A percentile compares a stretch with the other conserved stretches of the same genome.
Evolutionary conservation across 257 asterid species (phyloP).

Genomic region (Solanum bukasovii): DNA sequence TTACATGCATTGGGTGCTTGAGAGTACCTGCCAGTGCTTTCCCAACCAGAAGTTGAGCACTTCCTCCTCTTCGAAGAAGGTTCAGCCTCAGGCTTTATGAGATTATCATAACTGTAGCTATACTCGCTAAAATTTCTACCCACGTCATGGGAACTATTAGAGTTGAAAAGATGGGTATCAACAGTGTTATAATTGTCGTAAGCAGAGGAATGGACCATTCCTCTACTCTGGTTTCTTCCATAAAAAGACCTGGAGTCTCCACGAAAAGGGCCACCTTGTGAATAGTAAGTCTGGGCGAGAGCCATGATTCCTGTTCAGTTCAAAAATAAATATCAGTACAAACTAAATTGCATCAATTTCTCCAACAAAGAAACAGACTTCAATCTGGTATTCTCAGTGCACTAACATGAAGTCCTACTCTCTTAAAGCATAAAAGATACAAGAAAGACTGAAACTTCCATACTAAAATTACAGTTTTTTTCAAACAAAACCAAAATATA

Average conservation of each 20-base stretch:
- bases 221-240: constrained; percentile 30
- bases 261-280: constrained; percentile 36
- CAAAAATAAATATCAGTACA: not conserved
- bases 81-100: constrained; percentile 27
- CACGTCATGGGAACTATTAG: constrained; percentile 7
- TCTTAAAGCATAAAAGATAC: not conserved
- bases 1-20: constrained; percentile 22
- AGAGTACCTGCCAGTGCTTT: constrained; percentile 29
- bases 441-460: not conserved
- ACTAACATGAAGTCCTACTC: not conserved
- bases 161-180: constrained; percentile 12
- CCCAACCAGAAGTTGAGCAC: constrained; percentile 41
- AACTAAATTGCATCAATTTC: not conserved
- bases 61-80: constrained; percentile 65
- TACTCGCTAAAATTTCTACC: constrained; percentile 23
- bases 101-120: constrained; percentile 18
- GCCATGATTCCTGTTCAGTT: constrained; percentile 53
- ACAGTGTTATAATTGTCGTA: constrained; percentile 19
- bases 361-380: not conserved
- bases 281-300: constrained; percentile 37
- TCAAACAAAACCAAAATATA: not conserved
- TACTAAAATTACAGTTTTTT: not conserved
- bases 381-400: not conserved
- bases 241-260: constrained; percentile 30
- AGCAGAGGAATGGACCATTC: constrained; percentile 14